Conservation (phyloP, 352 stramenopile species). For the Globisporangium heterothallicum region DNA sequence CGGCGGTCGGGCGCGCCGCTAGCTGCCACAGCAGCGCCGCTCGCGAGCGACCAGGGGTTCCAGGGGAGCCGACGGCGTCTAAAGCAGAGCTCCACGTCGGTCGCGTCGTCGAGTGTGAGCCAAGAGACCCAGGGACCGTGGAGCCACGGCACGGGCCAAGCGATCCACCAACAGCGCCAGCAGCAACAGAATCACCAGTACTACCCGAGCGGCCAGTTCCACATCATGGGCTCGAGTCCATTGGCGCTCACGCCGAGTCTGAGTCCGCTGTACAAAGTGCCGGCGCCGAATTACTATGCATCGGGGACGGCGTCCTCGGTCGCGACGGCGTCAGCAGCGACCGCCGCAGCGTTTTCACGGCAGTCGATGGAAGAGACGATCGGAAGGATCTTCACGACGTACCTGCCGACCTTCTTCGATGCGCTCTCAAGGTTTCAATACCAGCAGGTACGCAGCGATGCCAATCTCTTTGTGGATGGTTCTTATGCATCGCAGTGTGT, state of each 20-base stretch:
- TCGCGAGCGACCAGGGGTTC: constrained; percentile 11
- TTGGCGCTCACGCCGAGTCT: constrained; percentile 37
- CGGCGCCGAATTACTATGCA: constrained; percentile 16
- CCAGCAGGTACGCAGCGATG: constrained; percentile 35
- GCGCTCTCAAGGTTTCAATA: constrained; percentile 58
- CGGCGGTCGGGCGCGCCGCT: background rate
- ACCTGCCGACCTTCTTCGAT: constrained; percentile 54
- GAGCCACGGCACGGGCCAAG: constrained; percentile 11
- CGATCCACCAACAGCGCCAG: constrained; percentile 1
- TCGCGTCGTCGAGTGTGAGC: background rate
- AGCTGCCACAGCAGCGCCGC: background rate
- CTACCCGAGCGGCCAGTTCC: constrained; percentile 31
- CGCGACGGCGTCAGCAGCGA: constrained; percentile 13
- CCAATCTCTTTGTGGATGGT: background rate
- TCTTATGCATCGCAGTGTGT: background rate
- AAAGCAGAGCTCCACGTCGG: background rate
- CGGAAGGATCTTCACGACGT: constrained; percentile 40
- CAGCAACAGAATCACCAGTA: constrained; percentile 8
- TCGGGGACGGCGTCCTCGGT: constrained; percentile 9
- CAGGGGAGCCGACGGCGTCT: constrained; percentile 5
- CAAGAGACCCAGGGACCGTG: constrained; percentile 4
- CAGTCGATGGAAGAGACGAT: constrained; percentile 39
- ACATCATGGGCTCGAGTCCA: constrained; percentile 28
- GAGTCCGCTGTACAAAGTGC: constrained; percentile 37
- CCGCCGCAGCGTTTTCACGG: constrained; percentile 4